Conservation (phyloP, 768 basidiomycete species). For the Leccinum incarnatum region DNA sequence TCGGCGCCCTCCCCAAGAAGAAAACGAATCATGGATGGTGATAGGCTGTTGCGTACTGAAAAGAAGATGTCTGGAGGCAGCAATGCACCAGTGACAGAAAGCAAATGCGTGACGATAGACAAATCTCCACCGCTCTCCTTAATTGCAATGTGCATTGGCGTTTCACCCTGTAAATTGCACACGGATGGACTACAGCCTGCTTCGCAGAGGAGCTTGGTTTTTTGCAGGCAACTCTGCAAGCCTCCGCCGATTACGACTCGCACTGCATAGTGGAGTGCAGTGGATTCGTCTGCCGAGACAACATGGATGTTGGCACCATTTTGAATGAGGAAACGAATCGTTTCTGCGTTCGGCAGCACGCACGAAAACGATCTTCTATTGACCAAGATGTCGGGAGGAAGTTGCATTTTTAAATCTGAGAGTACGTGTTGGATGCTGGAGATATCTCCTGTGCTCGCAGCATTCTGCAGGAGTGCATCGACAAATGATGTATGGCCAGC, state of each 20-base stretch:
- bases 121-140: fast-evolving
- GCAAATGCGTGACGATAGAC: neutral
- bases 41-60: neutral
- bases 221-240: neutral
- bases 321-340: neutral
- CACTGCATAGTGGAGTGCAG: neutral
- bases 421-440: neutral
- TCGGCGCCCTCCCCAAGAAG: neutral
- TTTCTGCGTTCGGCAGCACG: neutral
- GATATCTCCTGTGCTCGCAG: neutral
- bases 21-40: neutral
- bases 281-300: neutral
- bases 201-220: neutral
- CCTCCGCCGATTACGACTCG: fast-evolving
- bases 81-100: neutral
- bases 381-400: neutral
- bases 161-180: neutral
- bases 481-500: neutral
- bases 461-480: neutral
- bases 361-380: neutral
- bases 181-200: neutral
- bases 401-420: neutral
- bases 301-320: neutral
- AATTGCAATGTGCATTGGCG: neutral
- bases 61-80: neutral